A percentile compares a stretch with the other conserved stretches of the same genome.
Conservation (phyloP, 139 green algal genomes). For the Pleodorina starrii region DNA sequence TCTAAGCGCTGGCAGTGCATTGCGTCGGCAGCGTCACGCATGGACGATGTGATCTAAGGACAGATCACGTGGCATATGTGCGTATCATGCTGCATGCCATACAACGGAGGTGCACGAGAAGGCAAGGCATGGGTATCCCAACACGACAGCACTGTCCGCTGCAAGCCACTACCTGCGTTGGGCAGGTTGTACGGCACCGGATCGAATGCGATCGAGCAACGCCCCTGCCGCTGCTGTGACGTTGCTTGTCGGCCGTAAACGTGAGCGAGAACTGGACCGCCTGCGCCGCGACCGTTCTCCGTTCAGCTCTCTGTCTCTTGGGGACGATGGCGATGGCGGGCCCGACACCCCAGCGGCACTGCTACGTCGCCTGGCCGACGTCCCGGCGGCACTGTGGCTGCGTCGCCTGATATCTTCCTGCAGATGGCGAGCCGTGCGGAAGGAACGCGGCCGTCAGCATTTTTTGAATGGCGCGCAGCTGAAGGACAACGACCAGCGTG, state of each 20-base stretch:
- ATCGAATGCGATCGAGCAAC: not conserved
- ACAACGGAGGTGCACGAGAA: no score
- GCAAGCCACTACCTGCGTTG: constrained; percentile 10
- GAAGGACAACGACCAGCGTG: not conserved
- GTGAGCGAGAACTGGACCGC: not conserved
- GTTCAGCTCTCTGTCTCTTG: not conserved
- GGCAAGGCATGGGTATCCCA: no score
- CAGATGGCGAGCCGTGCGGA: no score
- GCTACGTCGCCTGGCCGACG: not conserved
- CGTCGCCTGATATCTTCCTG: constrained; percentile 4
- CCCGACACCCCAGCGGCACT: not conserved
- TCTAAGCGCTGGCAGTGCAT: no score
- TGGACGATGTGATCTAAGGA: no score
- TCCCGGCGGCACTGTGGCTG: not conserved
- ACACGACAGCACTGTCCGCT: no score
- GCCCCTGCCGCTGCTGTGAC: not conserved
- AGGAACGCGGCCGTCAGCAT: no score
- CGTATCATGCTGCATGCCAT: no score
- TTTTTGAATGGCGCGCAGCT: no score
- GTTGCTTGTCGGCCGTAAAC: not conserved
- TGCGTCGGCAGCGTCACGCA: no score
- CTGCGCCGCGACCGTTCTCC: not conserved
- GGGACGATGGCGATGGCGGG: not conserved
- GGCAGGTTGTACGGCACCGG: not conserved
- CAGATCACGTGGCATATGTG: no score